phyloP scores from a whole-genome alignment of 129 eudicot species.

The Solidago caesia region DNA sequence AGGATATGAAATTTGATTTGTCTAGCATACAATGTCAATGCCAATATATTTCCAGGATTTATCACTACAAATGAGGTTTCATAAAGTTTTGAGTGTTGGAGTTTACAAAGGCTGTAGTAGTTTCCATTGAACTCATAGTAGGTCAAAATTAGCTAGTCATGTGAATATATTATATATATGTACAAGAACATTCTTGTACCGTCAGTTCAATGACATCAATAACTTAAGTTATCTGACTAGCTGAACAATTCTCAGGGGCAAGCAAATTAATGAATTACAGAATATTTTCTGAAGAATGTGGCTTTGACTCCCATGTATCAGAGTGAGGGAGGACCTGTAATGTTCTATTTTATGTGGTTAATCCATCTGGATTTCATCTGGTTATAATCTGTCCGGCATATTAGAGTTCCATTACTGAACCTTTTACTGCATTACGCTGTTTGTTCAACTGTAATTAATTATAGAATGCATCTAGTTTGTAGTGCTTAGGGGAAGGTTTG shows the following conservation, averaged over 20 bases:
- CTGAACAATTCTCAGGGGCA: background rate
- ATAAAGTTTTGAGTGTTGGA: background rate
- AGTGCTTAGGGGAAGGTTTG: too few species aligned
- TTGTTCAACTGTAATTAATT: too few species aligned
- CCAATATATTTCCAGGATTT: background rate
- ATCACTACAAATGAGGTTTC: background rate
- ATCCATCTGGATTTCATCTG: too few species aligned
- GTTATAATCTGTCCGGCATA: too few species aligned
- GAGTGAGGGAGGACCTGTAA: background rate
- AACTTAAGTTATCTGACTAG: background rate
- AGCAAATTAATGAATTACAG: background rate
- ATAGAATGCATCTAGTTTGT: too few species aligned
- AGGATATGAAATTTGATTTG: constrained; percentile 6
- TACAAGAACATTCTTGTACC: background rate
- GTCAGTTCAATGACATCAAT: background rate
- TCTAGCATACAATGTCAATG: background rate
- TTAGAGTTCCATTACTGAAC: too few species aligned
- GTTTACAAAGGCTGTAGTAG: constrained; percentile 1
- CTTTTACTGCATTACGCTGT: too few species aligned
- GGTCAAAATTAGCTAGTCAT: background rate
- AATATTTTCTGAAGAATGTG: background rate
- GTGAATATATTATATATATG: background rate
- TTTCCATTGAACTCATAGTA: background rate
- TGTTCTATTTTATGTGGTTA: too few species aligned
- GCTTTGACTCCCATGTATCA: background rate